A percentile compares a stretch with the other conserved stretches of the same genome.
Conservation (phyloP, 169 alveolate species). For the Cystoisospora suis region DNA sequence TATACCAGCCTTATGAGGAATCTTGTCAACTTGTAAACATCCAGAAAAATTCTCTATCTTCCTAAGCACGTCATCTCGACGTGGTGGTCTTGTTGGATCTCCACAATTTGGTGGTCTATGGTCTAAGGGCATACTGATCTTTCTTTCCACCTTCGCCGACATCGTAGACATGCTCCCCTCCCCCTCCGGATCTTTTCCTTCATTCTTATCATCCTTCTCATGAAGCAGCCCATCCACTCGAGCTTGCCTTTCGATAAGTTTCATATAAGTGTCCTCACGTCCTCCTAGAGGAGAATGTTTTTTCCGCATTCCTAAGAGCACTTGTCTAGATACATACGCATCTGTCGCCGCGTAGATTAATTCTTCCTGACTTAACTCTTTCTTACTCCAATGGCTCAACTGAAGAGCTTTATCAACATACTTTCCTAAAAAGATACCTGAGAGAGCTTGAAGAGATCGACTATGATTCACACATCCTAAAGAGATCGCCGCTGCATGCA, state of each 20-base stretch:
- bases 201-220: too few relatives aligned
- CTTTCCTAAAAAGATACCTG: not conserved
- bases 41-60: too few relatives aligned
- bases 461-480: slow-evolving; percentile 4
- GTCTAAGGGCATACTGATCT: too few relatives aligned
- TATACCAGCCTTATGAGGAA: too few relatives aligned
- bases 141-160: too few relatives aligned
- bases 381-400: not conserved
- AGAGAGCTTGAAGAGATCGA: slow-evolving; percentile 23
- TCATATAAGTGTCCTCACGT: not conserved
- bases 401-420: not conserved
- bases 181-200: too few relatives aligned
- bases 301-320: slow-evolving; percentile 2
- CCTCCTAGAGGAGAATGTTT: not conserved
- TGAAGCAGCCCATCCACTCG: too few relatives aligned
- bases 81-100: too few relatives aligned
- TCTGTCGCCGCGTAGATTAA: slow-evolving; percentile 21
- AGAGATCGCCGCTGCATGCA: slow-evolving; percentile 9
- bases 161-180: too few relatives aligned
- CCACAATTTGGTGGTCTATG: too few relatives aligned
- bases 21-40: too few relatives aligned
- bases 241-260: not conserved
- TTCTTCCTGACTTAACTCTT: not conserved
- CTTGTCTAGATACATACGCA: slow-evolving; percentile 7
- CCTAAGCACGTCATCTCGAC: too few relatives aligned